Evolutionary conservation across 2,329 filamentous ascomycete species (phyloP).

Genomic region (Tolypocladium ovalisporum): DNA sequence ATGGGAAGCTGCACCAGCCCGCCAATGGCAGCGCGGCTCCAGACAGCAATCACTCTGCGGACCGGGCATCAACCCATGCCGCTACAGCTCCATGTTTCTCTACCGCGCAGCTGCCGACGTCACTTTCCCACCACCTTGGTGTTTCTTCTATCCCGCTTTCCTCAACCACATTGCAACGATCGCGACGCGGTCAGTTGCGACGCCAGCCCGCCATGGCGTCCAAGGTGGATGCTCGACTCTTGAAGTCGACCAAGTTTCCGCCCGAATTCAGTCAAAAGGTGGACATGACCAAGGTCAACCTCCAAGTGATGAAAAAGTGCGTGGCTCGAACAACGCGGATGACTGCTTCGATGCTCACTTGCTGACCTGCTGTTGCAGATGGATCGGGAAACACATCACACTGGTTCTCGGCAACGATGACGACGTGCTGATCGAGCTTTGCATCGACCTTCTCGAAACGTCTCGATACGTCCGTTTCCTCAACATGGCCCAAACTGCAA

Average conservation of each 20-base stretch:
- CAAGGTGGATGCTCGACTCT: constrained; percentile 77
- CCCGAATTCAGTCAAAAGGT: constrained; percentile 91
- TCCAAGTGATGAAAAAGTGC: constrained; percentile 96
- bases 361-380: constrained; percentile 42
- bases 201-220: constrained; percentile 53
- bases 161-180: background rate
- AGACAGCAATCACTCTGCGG: background rate
- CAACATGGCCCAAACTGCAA: constrained; percentile 2
- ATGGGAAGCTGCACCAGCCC: background rate
- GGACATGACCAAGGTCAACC: constrained; percentile 93
- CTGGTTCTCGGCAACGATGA: constrained; percentile 88
- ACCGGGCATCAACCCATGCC: background rate
- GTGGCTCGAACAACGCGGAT: constrained; percentile 14
- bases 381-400: constrained; percentile 83
- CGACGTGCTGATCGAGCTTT: constrained; percentile 87
- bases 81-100: background rate
- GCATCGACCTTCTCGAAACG: constrained; percentile 60
- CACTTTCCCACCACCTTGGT: constrained; percentile 11
- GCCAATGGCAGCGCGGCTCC: background rate
- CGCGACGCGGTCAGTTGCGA: background rate
- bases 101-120: constrained; percentile 13
- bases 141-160: background rate
- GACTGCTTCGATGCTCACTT: constrained; percentile 6
- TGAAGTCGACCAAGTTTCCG: constrained; percentile 88
- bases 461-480: constrained; percentile 51